These are phyloP conservation scores for Digitaria exilis DNA, from an alignment of 202 grass and related monocot genomes.

Conservation along the genomic window DNA sequence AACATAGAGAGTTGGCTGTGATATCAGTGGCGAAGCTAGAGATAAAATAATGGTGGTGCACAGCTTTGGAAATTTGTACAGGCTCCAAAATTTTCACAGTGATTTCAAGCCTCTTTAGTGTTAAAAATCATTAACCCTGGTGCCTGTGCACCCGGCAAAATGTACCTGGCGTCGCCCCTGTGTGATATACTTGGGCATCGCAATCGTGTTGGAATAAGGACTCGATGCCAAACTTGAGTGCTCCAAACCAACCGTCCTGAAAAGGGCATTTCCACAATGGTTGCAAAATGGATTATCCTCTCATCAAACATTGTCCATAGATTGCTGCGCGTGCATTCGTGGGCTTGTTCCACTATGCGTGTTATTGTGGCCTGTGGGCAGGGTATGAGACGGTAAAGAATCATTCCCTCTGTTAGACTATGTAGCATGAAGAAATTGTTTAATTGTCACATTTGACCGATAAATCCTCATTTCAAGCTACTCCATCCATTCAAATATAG, in stretches of 20 bases:
- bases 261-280: background rate
- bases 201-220: conserved; percentile 28
- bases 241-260: conserved; percentile 25
- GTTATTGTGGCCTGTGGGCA: background rate
- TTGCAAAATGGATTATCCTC: background rate
- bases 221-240: conserved; percentile 24
- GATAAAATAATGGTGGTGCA: too few relatives aligned
- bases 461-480: too few relatives aligned
- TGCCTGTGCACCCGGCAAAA: too few relatives aligned
- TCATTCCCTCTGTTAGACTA: background rate
- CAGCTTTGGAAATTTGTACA: too few relatives aligned
- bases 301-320: background rate
- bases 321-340: too few relatives aligned
- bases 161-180: too few relatives aligned
- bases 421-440: background rate
- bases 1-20: background rate
- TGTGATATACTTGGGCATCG: conserved; percentile 3
- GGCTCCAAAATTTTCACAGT: too few relatives aligned
- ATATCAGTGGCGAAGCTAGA: too few relatives aligned
- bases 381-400: background rate
- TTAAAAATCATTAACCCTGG: too few relatives aligned
- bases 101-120: too few relatives aligned
- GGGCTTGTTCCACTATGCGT: background rate
- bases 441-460: too few relatives aligned
- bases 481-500: too few relatives aligned